Evolutionary conservation across 2,329 filamentous ascomycete genomes (phyloP).

Genomic region (Arthrobotrys entomopaga): DNA sequence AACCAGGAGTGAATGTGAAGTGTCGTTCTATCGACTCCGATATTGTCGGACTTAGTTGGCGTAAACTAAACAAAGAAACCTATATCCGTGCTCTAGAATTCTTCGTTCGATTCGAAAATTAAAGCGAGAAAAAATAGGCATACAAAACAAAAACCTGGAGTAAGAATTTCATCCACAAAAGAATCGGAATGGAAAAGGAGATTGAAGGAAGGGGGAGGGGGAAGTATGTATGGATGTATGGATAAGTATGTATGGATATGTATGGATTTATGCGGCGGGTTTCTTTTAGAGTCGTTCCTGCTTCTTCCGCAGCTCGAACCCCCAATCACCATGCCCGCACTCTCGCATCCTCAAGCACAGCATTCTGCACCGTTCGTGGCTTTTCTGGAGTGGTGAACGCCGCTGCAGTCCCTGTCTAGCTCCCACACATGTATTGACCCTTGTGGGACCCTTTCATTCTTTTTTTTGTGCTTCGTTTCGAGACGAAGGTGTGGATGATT

Average conservation of each 20-base stretch:
- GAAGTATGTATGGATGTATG: slow-evolving; percentile 8
- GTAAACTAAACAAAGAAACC: neutral
- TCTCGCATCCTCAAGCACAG: neutral
- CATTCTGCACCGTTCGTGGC: slow-evolving; percentile 19
- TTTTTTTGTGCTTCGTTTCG: slow-evolving; percentile 29
- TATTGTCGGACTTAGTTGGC: slow-evolving; percentile 25
- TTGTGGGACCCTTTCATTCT: neutral
- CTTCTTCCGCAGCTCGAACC: slow-evolving; percentile 10
- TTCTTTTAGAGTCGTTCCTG: slow-evolving; percentile 40
- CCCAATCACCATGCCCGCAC: neutral
- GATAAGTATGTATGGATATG: too few relatives aligned
- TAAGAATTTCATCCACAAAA: slow-evolving; percentile 9
- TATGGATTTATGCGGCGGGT: slow-evolving; percentile 6
- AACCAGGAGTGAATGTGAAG: neutral
- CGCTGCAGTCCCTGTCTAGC: neutral
- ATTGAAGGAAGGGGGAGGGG: slow-evolving; percentile 14
- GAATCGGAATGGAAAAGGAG: slow-evolving; percentile 18
- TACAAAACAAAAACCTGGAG: slow-evolving; percentile 18
- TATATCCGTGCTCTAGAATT: slow-evolving; percentile 18
- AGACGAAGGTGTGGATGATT: slow-evolving; percentile 28
- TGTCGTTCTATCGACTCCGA: neutral
- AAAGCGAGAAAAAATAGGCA: slow-evolving; percentile 3
- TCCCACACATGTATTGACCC: slow-evolving; percentile 10
- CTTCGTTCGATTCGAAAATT: slow-evolving; percentile 8
- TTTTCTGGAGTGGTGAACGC: slow-evolving; percentile 42